These are phyloP conservation scores for Plectosphaerella plurivora DNA, from an alignment of 2,329 filamentous ascomycete genomes.

Conservation along the genomic window DNA sequence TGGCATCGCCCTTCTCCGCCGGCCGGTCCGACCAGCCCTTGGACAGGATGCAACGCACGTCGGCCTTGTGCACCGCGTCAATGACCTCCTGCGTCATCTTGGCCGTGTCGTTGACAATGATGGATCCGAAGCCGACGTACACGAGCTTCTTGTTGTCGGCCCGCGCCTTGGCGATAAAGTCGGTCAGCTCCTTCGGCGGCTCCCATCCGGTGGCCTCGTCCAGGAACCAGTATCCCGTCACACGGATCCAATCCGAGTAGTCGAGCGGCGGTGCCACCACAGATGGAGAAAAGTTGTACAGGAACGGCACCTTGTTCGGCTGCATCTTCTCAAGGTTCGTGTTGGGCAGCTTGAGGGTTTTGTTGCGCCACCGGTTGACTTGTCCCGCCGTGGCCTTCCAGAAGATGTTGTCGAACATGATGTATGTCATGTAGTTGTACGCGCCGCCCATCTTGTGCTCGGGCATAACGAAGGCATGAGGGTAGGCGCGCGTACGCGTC, in stretches of 20 bases:
- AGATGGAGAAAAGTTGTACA: conserved; percentile 94
- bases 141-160: conserved; percentile 85
- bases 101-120: conserved; percentile 84
- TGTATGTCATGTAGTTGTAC: conserved; percentile 93
- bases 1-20: conserved; percentile 10
- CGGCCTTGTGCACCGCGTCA: conserved; percentile 83
- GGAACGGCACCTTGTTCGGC: conserved; percentile 93
- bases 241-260: conserved; percentile 95
- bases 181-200: conserved; percentile 69
- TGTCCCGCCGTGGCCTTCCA: conserved; percentile 92
- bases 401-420: conserved; percentile 95
- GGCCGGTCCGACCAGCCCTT: conserved; percentile 93
- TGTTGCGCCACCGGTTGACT: conserved; percentile 89
- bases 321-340: conserved; percentile 90
- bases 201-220: conserved; percentile 67
- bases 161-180: conserved; percentile 81
- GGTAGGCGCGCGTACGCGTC: conserved; percentile 92
- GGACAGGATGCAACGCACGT: conserved; percentile 89
- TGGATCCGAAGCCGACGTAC: conserved; percentile 95
- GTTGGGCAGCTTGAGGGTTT: conserved; percentile 69
- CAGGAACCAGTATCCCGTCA: conserved; percentile 97
- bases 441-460: conserved; percentile 91
- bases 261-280: conserved; percentile 94
- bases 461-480: conserved; percentile 91
- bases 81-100: conserved; percentile 91